phyloP scores from a whole-genome alignment of 2,329 filamentous ascomycete species.

The Metarhizium humberi region DNA sequence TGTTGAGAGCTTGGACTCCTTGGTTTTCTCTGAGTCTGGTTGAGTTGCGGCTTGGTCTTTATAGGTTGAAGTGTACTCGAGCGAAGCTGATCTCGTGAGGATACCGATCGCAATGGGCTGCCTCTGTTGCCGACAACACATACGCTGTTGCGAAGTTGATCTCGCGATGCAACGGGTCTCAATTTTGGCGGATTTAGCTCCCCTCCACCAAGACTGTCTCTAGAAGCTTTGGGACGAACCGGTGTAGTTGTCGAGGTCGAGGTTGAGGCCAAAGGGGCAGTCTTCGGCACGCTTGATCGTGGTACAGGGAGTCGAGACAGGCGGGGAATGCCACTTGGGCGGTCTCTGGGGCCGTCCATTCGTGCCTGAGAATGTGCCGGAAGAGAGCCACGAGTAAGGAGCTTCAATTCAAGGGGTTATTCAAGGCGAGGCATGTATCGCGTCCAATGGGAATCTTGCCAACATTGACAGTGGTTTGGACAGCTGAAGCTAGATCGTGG shows the following conservation, averaged over 20 bases:
- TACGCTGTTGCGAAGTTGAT: constrained; percentile 22
- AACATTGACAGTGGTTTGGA: neutral
- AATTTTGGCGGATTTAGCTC: constrained; percentile 31
- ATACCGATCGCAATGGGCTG: constrained; percentile 9
- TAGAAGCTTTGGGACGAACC: neutral
- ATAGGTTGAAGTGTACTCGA: constrained; percentile 6
- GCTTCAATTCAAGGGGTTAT: neutral
- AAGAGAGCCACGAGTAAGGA: neutral
- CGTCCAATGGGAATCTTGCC: neutral
- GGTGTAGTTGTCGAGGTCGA: constrained; percentile 15
- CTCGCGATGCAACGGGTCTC: constrained; percentile 29
- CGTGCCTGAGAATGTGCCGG: neutral
- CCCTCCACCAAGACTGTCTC: constrained; percentile 9
- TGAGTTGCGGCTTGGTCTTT: constrained; percentile 6
- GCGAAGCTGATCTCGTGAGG: constrained; percentile 13
- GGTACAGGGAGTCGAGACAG: constrained; percentile 29
- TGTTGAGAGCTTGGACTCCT: constrained; percentile 5
- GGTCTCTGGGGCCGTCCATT: constrained; percentile 27
- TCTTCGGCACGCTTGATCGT: constrained; percentile 23
- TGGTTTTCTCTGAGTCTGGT: constrained; percentile 9
- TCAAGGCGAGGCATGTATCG: neutral
- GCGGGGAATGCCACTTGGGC: constrained; percentile 26
- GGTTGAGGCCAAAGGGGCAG: constrained; percentile 10
- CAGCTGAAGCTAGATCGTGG: neutral
- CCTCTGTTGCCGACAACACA: constrained; percentile 10